Evolutionary conservation across 1,284 basidiomycete genomes (phyloP), one percentile per base, ranked within the genome.

Genomic region (Leccinum fuscescens): DNA sequence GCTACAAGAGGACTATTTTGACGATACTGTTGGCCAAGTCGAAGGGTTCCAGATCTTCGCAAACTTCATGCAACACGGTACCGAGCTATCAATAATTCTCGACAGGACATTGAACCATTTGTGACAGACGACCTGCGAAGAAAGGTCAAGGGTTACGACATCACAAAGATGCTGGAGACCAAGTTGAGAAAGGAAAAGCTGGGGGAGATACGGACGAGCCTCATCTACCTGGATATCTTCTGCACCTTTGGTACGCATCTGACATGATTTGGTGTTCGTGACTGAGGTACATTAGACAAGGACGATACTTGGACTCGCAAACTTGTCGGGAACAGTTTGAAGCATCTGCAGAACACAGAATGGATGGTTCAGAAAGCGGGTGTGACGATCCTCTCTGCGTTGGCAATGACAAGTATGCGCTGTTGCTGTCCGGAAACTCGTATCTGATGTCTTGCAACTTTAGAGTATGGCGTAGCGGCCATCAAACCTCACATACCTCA

Each of bases 41-140:
- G 67, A 70, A 55, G 69, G 71, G 2, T 73, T 73, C 55, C 71
- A 70, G 17, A 62, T 70, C 4, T 72, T 73, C 8, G 53, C 50
- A 11, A 59, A 69, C 24, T 37, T 73, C 5, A 71, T 72, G 62
- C 56, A 57, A 51, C 22, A 70, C 4, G 60, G 67, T 70, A 63
- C 60, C 15, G 33, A 11, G 17, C 6, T 17, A 33, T 4, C 8
- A 5, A 42, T 35, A 17, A 22, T 27, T n/a, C 2, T n/a, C 14
- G 1, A 27, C 0, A 11, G 12, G 11, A 17, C 52, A 6, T 55
- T 67, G 37, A 70, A 42, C 20, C 3, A 15, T 51, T 6, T 27
- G 55, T 17, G 2, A 27, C 9, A 73, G 71, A 17, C 8, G 49
- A 66, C 15, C 22, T 70, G 6, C 60, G 70, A 29, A 24, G 55